Base-by-base conservation (phyloP, 2,329 filamentous ascomycete species). In the Fusarium sp. region DNA sequence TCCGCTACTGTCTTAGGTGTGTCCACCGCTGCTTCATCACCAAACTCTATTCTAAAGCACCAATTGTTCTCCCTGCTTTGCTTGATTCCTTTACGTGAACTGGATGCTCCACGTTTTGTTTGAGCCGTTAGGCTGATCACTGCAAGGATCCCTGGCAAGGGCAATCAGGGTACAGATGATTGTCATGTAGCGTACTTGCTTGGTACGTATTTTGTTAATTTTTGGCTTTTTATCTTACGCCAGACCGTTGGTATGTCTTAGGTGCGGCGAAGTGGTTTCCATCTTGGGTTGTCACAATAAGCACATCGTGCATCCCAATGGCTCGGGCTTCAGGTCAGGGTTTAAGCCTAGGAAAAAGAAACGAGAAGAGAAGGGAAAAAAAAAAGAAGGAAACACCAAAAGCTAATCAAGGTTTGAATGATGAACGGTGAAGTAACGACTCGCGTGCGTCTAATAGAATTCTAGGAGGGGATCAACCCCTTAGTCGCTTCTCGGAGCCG, bases 41-140 rank as follows among this genome's bases (percentile, higher is more conserved):
- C 31, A 74, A 74, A 74, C 72, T 74, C 72, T 74, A 74, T 68
- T 73, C 57, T 54, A 26, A 43, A 61, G 43, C 50, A 62, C 68
- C 66, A 60, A 57, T 54, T 54, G 44, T 29, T 66, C 50, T 49
- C 43, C 63, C 35, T 66, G 66, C 46, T 59, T 69, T 63, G 37
- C 37, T 37, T 21, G 26, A 28, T 49, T 24, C 35, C 23, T 57
- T 65, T 47, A 47, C 28, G 16, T 26, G 28, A 43, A 38, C 47
- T 38, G 52, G 21, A 26, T 41, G 49, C 49, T 52, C 43, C 56
- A 61, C 24, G 44, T 55, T 69, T 56, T 50, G 35, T 58, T 59
- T 41, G 64, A 53, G 66, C 66, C 66, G 43, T 49, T 47, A 24
- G 57, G 54, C 44, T 55, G 57, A 57, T 68, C 53, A 63, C 44